These are phyloP conservation scores for Gymnopus androsaceus DNA, from an alignment of 1,284 basidiomycete genomes.

Conservation along the genomic window DNA sequence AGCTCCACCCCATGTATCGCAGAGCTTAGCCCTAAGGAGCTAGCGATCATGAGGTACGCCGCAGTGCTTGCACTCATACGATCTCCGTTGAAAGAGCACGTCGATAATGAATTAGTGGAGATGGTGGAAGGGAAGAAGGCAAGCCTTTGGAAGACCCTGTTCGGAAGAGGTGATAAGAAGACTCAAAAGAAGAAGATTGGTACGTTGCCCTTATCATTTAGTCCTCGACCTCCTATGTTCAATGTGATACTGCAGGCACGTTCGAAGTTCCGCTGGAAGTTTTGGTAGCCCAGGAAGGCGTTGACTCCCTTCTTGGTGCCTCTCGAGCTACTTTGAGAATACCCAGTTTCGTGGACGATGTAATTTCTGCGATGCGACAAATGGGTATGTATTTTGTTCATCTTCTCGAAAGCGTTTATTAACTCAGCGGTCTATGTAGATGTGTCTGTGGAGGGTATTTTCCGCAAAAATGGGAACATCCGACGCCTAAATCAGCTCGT, in stretches of 20 bases:
- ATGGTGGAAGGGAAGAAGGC: conserved; percentile 92
- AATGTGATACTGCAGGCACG: conserved; percentile 51
- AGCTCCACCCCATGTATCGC: conserved; percentile 80
- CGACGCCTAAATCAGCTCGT: conserved; percentile 87
- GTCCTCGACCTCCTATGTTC: conserved; percentile 23
- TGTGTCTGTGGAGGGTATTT: conserved; percentile 98
- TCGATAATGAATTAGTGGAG: conserved; percentile 94
- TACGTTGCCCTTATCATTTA: conserved; percentile 36
- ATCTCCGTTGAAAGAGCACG: conserved; percentile 77
- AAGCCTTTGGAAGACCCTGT: conserved; percentile 96
- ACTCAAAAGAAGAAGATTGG: conserved; percentile 84
- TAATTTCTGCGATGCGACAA: conserved; percentile 97
- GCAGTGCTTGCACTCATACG: conserved; percentile 82
- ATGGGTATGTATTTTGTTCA: conserved; percentile 74
- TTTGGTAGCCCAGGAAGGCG: conserved; percentile 93
- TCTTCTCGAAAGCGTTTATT: conserved; percentile 8
- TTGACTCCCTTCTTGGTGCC: conserved; percentile 90
- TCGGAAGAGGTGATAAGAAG: conserved; percentile 88
- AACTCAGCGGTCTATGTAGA: conserved; percentile 49
- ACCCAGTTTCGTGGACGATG: conserved; percentile 97
- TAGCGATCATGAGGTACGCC: conserved; percentile 90
- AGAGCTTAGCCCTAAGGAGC: conserved; percentile 82
- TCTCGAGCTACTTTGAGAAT: conserved; percentile 86
- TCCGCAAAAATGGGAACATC: conserved; percentile 98
- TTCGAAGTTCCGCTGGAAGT: conserved; percentile 94